phyloP scores from a whole-genome alignment of 1,139 yeast species.

The Diutina sp. region DNA sequence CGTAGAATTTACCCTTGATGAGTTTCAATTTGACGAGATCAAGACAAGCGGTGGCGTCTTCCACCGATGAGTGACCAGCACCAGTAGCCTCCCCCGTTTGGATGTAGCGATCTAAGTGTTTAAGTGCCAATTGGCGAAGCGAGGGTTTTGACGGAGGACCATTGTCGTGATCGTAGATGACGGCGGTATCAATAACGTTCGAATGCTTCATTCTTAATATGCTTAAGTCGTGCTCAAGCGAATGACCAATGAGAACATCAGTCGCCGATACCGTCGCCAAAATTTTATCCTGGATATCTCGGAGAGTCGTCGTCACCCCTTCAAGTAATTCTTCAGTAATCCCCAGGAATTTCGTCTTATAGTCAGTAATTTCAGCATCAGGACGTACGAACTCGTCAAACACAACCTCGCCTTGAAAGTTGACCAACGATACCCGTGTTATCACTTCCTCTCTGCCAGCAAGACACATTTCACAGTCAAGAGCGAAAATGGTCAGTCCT shows the following conservation, averaged over 20 bases:
- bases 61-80: constrained; percentile 74
- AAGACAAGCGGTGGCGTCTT: constrained; percentile 74
- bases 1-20: constrained; percentile 52
- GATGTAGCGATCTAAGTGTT: constrained; percentile 42
- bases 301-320: constrained; percentile 49
- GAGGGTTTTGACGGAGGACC: constrained; percentile 79
- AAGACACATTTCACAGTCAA: constrained; percentile 91
- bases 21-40: constrained; percentile 64
- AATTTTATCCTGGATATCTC: constrained; percentile 54
- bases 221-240: constrained; percentile 54
- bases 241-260: constrained; percentile 62
- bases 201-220: constrained; percentile 51
- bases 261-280: constrained; percentile 27
- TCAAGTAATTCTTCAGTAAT: constrained; percentile 58
- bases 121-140: constrained; percentile 50
- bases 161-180: constrained; percentile 56
- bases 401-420: constrained; percentile 45
- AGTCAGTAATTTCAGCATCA: constrained; percentile 56
- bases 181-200: constrained; percentile 54
- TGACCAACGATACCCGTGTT: constrained; percentile 66
- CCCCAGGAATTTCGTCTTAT: constrained; percentile 76
- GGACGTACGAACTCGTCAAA: constrained; percentile 75
- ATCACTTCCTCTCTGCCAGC: constrained; percentile 50
- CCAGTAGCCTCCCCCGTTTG: constrained; percentile 42
- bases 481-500: constrained; percentile 55